Evolutionary conservation across 768 basidiomycete species (phyloP), one percentile per base, ranked within the genome.

Genomic region (Suillus placidus): DNA sequence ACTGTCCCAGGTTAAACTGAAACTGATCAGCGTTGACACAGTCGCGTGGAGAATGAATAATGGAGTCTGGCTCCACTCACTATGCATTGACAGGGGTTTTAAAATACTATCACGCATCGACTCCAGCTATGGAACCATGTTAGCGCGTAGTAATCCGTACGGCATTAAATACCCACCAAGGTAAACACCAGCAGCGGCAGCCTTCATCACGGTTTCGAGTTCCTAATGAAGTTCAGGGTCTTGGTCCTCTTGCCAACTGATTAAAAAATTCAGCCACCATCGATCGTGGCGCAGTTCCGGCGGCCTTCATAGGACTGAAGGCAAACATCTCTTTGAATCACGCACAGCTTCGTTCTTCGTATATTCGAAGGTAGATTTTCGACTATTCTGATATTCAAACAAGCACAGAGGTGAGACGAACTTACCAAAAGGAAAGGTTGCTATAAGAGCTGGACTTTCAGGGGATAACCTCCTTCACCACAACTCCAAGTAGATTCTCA

Each of bases 391-490:
- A 26, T 26, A 26, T 26, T 26, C 13, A 3, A 9, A 13, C 10
- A 10, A 10, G 8, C 47, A 32, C 20, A 6, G 26, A 61, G 26
- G 5, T 26, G 37, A 18, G 45, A 18, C 26, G 16, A 49, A 35
- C 66, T 35, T 35, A 69, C 68, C 52, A 14, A 65, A 40, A 16
- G 68, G 66, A 32, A 69, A 63, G 14, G 64, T 62, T 13, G 43
- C n/a, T 5, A 61, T 32, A 10, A 65, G 40, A 35, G 38, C 66
- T 6, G 49, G 47, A 6, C 42, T 37, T 35, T 68, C 64, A 5
- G 58, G 20, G 26, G 57, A 26, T 61, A 13, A 38, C 23, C 23
- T 40, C 43, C 30, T 16, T 57, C 20, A 12, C 52, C 1, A 65
- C 0, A 16, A 56, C 42, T 8, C 62, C 52, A 20, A 30, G 51